Evolutionary conservation across 495 filamentous ascomycete genomes (phyloP), one percentile per base, ranked within the genome.

Genomic region (Usnea hakonensis): DNA sequence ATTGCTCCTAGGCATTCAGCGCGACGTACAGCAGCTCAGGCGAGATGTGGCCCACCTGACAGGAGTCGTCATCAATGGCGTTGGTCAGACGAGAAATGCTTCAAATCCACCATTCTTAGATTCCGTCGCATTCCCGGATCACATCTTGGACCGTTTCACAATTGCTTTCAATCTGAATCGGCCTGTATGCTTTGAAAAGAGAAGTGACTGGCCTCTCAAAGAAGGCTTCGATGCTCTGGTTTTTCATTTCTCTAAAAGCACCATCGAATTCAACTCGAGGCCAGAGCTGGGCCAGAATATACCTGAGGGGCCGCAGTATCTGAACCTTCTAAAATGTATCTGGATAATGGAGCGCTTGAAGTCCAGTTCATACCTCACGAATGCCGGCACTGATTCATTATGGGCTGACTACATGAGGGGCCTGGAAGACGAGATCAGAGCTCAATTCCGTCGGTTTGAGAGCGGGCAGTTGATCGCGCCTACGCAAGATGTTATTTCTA

Each of bases 201-300:
- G 26, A 33, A 35, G 26, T 2, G 52, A 58, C 23, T 19, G 55
- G 30, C 66, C 68, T 4, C 58, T 68, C 14, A 54, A 54, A 35
- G 56, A 63, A 48, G 66, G 55, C 11, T 64, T 66, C 30, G 66
- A 70, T 62, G 66, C 68, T 30, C 44, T 70, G 16, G 66, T 66
- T 0, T 66, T 48, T 32, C 63, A 70, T 19, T 70, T 70, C 32
- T 41, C 68, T 7, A 57, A 58, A 30, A 63, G 68, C 32, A 69
- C 68, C 5, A 56, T 69, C 32, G 60, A 66, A 28, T 69, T 68
- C 60, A 68, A 66, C 17, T 52, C 68, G 10, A 26, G 55, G 5
- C 41, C 54, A 2, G 46, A 66, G 16, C 21, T 57, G 17, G 46
- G 62, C 21, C 55, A 64, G 43, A 61, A 54, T 7, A 37, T 59